Conservation (phyloP, 805 yeast species). For the Wickerhamomyces sydowiorum region DNA sequence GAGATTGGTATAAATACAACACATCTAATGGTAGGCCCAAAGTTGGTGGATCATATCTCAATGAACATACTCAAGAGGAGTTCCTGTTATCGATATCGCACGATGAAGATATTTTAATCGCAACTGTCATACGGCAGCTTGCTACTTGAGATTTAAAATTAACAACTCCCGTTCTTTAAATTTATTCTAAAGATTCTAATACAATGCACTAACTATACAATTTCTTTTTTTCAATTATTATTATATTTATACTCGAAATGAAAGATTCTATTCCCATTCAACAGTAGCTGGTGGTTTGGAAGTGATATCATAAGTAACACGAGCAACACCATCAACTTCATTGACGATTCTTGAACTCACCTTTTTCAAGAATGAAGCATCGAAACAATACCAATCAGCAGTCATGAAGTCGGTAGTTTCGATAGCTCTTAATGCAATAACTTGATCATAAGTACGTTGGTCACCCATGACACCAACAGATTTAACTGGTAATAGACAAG, state of each 20-base stretch:
- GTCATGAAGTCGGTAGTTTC: slow-evolving; percentile 99
- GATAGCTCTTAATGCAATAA: slow-evolving; percentile 96
- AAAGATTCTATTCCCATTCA: slow-evolving; percentile 80
- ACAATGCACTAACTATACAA: slow-evolving; percentile 3
- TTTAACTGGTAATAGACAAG: slow-evolving; percentile 93
- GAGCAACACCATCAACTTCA: slow-evolving; percentile 98
- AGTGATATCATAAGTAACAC: slow-evolving; percentile 97
- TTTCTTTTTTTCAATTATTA: too few species aligned
- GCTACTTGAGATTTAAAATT: neutral
- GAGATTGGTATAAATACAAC: slow-evolving; percentile 49
- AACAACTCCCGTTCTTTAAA: neutral
- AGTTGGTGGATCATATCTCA: slow-evolving; percentile 29
- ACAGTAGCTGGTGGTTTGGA: slow-evolving; percentile 99
- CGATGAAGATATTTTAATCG: slow-evolving; percentile 54
- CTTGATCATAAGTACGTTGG: slow-evolving; percentile 98
- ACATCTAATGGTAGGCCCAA: slow-evolving; percentile 38
- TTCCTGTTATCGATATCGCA: slow-evolving; percentile 57
- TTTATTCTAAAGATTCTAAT: slow-evolving; percentile 1
- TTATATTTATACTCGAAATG: neutral
- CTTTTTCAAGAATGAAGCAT: slow-evolving; percentile 82
- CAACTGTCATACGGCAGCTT: slow-evolving; percentile 44
- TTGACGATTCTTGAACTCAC: slow-evolving; percentile 96
- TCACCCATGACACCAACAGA: slow-evolving; percentile 99
- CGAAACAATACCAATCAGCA: slow-evolving; percentile 97
- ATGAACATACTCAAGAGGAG: slow-evolving; percentile 29